A percentile compares a stretch with the other conserved stretches of the same genome.
Evolutionary conservation across 2,329 filamentous ascomycete species (phyloP).

Genomic region (Tolypocladium ovalisporum): DNA sequence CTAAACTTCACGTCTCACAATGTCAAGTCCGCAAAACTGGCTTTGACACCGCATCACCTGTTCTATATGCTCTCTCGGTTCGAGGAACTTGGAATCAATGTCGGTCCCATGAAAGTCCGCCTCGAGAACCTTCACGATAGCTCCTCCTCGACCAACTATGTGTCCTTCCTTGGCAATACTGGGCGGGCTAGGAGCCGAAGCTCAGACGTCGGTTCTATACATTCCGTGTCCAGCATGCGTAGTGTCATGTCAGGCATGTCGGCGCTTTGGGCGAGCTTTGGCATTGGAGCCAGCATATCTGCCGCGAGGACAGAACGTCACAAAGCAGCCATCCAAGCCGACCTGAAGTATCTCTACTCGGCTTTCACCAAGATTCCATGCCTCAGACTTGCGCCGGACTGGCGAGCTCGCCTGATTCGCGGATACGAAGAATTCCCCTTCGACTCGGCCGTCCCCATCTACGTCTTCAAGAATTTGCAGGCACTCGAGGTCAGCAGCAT

Average conservation of each 20-base stretch:
- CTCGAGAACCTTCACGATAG: conserved; percentile 90
- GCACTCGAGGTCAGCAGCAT: conserved; percentile 89
- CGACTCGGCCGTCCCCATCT: conserved; percentile 91
- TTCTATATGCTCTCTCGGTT: conserved; percentile 95
- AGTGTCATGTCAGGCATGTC: conserved; percentile 98
- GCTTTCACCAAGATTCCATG: conserved; percentile 98
- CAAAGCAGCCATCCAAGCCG: conserved; percentile 72
- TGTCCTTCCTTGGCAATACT: conserved; percentile 77
- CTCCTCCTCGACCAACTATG: conserved; percentile 79
- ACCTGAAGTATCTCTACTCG: conserved; percentile 93
- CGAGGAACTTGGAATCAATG: conserved; percentile 80
- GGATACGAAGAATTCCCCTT: conserved; percentile 98
- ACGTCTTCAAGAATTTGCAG: conserved; percentile 94
- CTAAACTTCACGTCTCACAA: conserved; percentile 75
- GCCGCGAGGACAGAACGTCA: conserved; percentile 79
- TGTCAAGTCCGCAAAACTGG: conserved; percentile 82
- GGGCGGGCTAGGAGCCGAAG: conserved; percentile 69
- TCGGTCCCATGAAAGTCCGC: conserved; percentile 92
- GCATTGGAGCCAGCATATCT: conserved; percentile 68
- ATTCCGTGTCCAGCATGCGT: conserved; percentile 90
- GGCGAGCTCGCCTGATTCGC: conserved; percentile 77
- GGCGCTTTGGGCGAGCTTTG: conserved; percentile 80
- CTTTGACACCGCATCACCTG: conserved; percentile 88
- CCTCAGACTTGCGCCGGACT: conserved; percentile 81
- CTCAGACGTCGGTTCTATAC: conserved; percentile 82